phyloP scores from a whole-genome alignment of 2,329 filamentous ascomycete species.

The Fragosphaeria purpurea region DNA sequence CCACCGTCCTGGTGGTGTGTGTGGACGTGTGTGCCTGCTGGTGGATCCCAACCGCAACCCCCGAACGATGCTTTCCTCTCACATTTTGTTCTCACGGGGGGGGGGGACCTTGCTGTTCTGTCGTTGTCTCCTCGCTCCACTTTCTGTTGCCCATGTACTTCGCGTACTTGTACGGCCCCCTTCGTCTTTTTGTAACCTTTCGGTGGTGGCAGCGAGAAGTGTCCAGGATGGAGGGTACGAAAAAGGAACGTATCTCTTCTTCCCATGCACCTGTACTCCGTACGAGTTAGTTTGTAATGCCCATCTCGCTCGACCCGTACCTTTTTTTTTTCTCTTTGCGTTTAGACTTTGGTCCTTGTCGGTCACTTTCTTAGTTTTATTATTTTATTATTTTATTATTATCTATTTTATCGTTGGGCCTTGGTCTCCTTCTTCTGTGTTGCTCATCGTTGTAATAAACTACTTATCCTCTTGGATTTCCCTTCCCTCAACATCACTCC shows the following conservation, averaged over 20 bases:
- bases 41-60: slow-evolving; percentile 11
- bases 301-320: background rate
- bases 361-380: slow-evolving; percentile 5
- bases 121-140: slow-evolving; percentile 12
- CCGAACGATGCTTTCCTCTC: slow-evolving; percentile 1
- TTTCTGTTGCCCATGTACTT: slow-evolving; percentile 19
- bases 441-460: slow-evolving; percentile 13
- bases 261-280: too few relatives aligned
- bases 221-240: slow-evolving; percentile 19
- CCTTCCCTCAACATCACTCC: slow-evolving; percentile 31
- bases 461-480: slow-evolving; percentile 38
- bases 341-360: slow-evolving; percentile 1
- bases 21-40: background rate
- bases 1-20: slow-evolving; percentile 5
- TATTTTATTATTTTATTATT: slow-evolving; percentile 5
- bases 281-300: too few relatives aligned
- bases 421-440: too few relatives aligned
- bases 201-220: slow-evolving; percentile 27
- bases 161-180: slow-evolving; percentile 7
- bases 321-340: slow-evolving; percentile 6
- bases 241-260: background rate
- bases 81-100: background rate
- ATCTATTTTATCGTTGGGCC: background rate
- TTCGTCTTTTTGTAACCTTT: slow-evolving; percentile 17
- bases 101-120: slow-evolving; percentile 4